Percentiles rank a stretch among this genome's conserved stretches.
These are phyloP conservation scores for Psilocybe azurescens DNA, from an alignment of 768 basidiomycete species.

Conservation along the genomic window DNA sequence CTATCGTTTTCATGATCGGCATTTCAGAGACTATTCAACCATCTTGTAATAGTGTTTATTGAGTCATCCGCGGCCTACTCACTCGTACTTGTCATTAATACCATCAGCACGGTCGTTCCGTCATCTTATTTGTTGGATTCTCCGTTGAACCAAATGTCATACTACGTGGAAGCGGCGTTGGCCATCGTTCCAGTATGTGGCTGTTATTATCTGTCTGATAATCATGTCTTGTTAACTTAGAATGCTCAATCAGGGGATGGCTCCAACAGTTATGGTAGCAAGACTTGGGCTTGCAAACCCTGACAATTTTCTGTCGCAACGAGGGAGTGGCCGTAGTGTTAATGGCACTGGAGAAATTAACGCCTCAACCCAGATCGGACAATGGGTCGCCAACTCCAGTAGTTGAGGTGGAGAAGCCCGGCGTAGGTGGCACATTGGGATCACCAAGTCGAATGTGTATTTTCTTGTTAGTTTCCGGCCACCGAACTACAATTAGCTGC, in stretches of 20 bases:
- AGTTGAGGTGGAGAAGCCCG: too few relatives aligned
- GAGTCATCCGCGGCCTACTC: conserved; percentile 7
- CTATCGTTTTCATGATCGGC: not conserved
- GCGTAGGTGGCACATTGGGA: too few relatives aligned
- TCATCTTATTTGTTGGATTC: not conserved
- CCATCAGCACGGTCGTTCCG: conserved; percentile 1
- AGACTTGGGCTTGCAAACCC: not conserved
- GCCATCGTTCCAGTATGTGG: not conserved
- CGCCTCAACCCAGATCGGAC: too few relatives aligned
- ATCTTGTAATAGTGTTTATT: not conserved
- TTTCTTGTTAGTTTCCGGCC: too few relatives aligned
- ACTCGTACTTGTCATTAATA: not conserved
- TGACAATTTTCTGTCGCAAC: not conserved
- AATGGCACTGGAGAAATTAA: too few relatives aligned
- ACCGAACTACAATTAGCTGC: too few relatives aligned
- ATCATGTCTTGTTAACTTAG: too few relatives aligned
- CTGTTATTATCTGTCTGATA: not conserved
- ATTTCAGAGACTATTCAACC: not conserved
- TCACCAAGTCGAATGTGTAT: too few relatives aligned
- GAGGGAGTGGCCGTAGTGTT: too few relatives aligned
- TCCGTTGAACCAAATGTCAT: not conserved
- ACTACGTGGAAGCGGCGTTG: not conserved
- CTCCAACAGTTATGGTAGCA: not conserved
- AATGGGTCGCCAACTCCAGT: too few relatives aligned
- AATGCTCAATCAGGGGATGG: not conserved